Conservation (phyloP, 2,329 filamentous ascomycete genomes). For the Monilinia polystroma region DNA sequence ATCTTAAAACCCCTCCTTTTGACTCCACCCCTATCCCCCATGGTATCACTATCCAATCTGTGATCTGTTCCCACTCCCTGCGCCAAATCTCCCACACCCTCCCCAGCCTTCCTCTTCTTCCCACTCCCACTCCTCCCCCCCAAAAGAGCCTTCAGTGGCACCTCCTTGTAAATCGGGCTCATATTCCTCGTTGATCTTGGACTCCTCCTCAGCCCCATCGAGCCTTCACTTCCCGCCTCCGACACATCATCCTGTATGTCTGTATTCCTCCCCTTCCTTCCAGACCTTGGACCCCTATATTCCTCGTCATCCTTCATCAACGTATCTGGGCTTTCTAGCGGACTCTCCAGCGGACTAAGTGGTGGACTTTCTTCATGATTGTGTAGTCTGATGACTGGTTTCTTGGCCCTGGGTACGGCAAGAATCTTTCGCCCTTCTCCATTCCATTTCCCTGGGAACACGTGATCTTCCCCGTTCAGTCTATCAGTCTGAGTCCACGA, state of each 20-base stretch:
- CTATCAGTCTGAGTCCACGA: not conserved
- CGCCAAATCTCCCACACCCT: too few relatives aligned
- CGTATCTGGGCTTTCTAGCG: not conserved
- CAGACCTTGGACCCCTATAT: not conserved
- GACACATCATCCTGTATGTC: not conserved
- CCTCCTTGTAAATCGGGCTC: not conserved
- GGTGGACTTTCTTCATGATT: not conserved
- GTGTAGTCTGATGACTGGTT: not conserved
- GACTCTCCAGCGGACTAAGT: constrained; percentile 1
- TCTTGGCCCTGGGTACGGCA: not conserved
- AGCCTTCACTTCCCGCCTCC: not conserved
- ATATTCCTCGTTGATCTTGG: constrained; percentile 14
- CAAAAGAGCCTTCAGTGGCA: not conserved
- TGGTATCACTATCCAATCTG: not conserved
- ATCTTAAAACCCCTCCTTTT: constrained; percentile 12
- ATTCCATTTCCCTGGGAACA: not conserved
- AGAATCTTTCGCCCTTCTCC: not conserved
- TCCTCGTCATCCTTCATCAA: constrained; percentile 6
- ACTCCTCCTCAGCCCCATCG: constrained; percentile 1
- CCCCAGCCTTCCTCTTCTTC: constrained; percentile 14
- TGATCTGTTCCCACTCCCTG: not conserved
- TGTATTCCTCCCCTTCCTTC: not conserved
- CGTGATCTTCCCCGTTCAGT: not conserved
- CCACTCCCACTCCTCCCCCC: not conserved
- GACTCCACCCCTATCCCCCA: not conserved